Percentiles rank a stretch among this genome's conserved stretches.
Evolutionary conservation across 2,329 filamentous ascomycete genomes (phyloP).

Genomic region (Orbilia brochopaga): DNA sequence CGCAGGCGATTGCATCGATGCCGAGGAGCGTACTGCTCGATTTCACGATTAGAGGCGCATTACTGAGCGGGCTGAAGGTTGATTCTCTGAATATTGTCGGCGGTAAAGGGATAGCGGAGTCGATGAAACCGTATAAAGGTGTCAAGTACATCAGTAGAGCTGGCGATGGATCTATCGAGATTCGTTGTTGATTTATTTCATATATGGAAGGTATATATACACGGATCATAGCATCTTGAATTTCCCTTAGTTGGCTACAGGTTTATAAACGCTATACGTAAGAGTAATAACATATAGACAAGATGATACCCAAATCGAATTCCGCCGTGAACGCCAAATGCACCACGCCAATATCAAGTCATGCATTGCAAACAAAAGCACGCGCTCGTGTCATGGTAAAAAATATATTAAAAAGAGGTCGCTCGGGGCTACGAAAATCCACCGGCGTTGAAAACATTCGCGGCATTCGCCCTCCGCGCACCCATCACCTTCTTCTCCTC

Average conservation of each 20-base stretch:
- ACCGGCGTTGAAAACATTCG: constrained; percentile 55
- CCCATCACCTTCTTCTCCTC: constrained; percentile 68
- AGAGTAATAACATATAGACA: not conserved
- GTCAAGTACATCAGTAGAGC: constrained; percentile 85
- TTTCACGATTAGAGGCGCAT: constrained; percentile 72
- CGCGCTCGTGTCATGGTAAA: not conserved
- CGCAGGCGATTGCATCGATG: constrained; percentile 78
- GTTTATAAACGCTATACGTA: too few relatives aligned
- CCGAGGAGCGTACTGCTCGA: constrained; percentile 77
- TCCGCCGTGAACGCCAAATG: too few relatives aligned
- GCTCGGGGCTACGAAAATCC: constrained; percentile 32
- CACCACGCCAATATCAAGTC: too few relatives aligned
- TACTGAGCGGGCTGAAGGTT: constrained; percentile 71
- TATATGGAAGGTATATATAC: not conserved
- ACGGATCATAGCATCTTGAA: too few relatives aligned
- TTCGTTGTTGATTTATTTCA: constrained; percentile 57
- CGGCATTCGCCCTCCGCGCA: constrained; percentile 63
- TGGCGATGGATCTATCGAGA: constrained; percentile 58
- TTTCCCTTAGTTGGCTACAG: not conserved
- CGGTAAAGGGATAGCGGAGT: constrained; percentile 84
- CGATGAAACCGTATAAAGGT: constrained; percentile 93
- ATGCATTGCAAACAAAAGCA: too few relatives aligned
- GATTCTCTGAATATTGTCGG: constrained; percentile 72
- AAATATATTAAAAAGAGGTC: not conserved
- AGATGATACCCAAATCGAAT: too few relatives aligned